phyloP scores from a whole-genome alignment of 2,329 filamentous ascomycete genomes.

The Corniculantispora saksenae region DNA sequence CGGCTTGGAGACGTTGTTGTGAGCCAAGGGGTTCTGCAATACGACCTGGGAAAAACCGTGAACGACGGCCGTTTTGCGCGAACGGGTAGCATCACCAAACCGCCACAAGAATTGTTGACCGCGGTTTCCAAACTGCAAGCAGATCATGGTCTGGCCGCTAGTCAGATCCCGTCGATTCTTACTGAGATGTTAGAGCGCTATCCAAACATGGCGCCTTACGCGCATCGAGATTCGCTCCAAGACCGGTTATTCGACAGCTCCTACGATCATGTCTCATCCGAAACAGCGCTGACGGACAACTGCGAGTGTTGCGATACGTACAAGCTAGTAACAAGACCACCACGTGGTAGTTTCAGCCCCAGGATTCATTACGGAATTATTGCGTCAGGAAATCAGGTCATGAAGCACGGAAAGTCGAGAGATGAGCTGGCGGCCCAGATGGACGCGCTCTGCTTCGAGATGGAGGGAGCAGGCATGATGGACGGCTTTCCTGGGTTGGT shows the following conservation, averaged over 20 bases:
- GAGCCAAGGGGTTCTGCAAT: slow-evolving; percentile 24
- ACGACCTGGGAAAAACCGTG: slow-evolving; percentile 24
- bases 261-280: background rate
- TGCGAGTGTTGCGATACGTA: background rate
- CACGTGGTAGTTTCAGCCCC: background rate
- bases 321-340: background rate
- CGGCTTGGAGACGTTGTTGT: slow-evolving; percentile 27
- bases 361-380: slow-evolving; percentile 28
- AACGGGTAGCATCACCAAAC: slow-evolving; percentile 17
- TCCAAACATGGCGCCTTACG: background rate
- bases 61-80: slow-evolving; percentile 12
- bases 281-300: background rate
- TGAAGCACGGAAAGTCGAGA: slow-evolving; percentile 22
- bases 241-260: background rate
- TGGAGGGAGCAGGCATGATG: slow-evolving; percentile 30
- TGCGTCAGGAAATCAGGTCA: slow-evolving; percentile 27
- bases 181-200: background rate
- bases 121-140: slow-evolving; percentile 20
- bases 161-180: background rate
- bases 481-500: slow-evolving; percentile 32
- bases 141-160: slow-evolving; percentile 13
- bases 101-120: background rate
- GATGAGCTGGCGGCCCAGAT: slow-evolving; percentile 11
- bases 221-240: background rate
- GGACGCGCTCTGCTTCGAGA: slow-evolving; percentile 28